These are phyloP conservation scores for Phyllosticta citrichinensis DNA, from an alignment of 2,329 filamentous ascomycete species.

Conservation along the genomic window DNA sequence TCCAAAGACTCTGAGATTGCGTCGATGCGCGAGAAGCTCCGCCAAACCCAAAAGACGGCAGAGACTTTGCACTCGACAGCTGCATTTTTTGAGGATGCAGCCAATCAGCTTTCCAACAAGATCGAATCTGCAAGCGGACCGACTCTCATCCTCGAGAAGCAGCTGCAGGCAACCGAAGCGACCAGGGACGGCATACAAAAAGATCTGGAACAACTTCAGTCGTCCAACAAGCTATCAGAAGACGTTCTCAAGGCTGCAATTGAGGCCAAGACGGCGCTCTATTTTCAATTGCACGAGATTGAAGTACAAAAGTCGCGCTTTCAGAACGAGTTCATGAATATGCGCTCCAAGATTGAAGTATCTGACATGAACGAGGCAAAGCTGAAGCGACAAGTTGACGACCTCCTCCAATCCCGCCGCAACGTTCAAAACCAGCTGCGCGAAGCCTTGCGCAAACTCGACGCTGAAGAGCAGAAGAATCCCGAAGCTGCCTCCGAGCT, in stretches of 20 bases:
- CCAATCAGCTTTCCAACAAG: slow-evolving; percentile 1
- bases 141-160: slow-evolving; percentile 6
- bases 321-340: slow-evolving; percentile 15
- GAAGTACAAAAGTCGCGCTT: slow-evolving; percentile 16
- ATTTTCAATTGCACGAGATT: slow-evolving; percentile 17
- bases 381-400: slow-evolving; percentile 12
- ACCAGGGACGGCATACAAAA: slow-evolving; percentile 4
- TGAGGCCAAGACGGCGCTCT: slow-evolving; percentile 1
- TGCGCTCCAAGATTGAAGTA: slow-evolving; percentile 16
- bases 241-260: slow-evolving; percentile 3
- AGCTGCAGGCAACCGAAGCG: slow-evolving; percentile 3
- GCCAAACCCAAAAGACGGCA: slow-evolving; percentile 1
- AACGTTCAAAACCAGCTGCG: slow-evolving; percentile 9
- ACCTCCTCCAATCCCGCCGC: slow-evolving; percentile 3
- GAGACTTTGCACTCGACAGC: slow-evolving; percentile 3
- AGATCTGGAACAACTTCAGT: background rate
- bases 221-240: slow-evolving; percentile 2
- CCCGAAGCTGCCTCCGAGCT: slow-evolving; percentile 15
- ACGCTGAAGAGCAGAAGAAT: slow-evolving; percentile 6
- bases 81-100: slow-evolving; percentile 3
- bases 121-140: slow-evolving; percentile 1
- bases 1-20: slow-evolving; percentile 4
- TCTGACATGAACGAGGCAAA: slow-evolving; percentile 16
- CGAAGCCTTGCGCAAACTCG: slow-evolving; percentile 3
- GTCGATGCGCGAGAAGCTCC: background rate